Conservation (phyloP, 331 rosid genomes). For the Rosa hybrid region DNA sequence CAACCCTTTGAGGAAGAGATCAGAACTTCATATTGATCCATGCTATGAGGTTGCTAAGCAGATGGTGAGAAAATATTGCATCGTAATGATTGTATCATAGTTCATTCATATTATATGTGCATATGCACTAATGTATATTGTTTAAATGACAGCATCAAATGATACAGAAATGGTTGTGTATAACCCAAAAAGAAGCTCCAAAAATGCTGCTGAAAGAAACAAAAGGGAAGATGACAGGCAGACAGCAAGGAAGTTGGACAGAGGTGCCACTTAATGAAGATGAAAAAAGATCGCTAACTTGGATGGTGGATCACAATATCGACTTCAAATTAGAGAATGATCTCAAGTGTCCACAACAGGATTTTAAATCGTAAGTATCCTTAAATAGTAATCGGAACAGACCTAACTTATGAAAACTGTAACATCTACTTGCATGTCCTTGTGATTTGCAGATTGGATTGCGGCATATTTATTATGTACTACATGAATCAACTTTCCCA, state of each 20-base stretch:
- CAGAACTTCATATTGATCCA: not conserved
- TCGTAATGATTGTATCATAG: not conserved
- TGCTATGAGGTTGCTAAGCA: not conserved
- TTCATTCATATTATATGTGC: not conserved
- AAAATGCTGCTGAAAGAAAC: not conserved
- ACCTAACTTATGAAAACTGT: not conserved
- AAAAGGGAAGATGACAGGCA: not conserved
- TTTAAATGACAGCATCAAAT: not conserved
- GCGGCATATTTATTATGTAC: not conserved
- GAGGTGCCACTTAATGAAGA: not conserved
- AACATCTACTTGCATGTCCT: not conserved
- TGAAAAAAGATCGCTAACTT: not conserved
- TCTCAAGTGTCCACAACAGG: not conserved
- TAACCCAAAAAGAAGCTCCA: not conserved
- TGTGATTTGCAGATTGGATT: conserved; percentile 1
- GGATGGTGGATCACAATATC: not conserved
- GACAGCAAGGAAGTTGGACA: not conserved
- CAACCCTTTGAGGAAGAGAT: not conserved
- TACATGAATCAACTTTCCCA: not conserved
- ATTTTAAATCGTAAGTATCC: not conserved
- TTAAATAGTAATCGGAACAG: not conserved
- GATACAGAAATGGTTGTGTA: not conserved
- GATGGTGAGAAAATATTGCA: not conserved
- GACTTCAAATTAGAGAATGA: not conserved
- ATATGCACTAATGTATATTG: not conserved